Evolutionary conservation across 2,329 filamentous ascomycete species (phyloP).

Genomic region (Colletotrichum somersetense): DNA sequence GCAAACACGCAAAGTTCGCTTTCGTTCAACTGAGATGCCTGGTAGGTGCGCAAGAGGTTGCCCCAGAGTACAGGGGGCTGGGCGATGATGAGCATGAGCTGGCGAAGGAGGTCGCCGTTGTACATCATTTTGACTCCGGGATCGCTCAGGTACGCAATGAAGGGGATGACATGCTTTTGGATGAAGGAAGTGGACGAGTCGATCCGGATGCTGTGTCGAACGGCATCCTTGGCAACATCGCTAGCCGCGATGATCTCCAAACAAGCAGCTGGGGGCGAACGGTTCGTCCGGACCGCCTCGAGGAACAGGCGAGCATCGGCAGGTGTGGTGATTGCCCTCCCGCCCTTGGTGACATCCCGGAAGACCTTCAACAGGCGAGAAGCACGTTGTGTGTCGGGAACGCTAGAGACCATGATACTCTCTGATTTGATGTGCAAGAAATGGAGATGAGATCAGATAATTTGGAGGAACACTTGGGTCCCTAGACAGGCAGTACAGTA

Average conservation of each 20-base stretch:
- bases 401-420: constrained; percentile 5
- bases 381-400: constrained; percentile 8
- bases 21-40: constrained; percentile 49
- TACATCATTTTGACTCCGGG: constrained; percentile 61
- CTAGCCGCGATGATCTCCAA: constrained; percentile 48
- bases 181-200: constrained; percentile 49
- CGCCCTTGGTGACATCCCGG: constrained; percentile 38
- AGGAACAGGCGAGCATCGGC: constrained; percentile 47
- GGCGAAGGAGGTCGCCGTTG: constrained; percentile 62
- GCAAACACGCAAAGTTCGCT: constrained; percentile 54
- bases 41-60: constrained; percentile 51
- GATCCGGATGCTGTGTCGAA: constrained; percentile 46
- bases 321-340: constrained; percentile 17
- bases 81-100: constrained; percentile 60
- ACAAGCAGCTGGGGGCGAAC: constrained; percentile 42
- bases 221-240: constrained; percentile 42
- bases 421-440: not conserved
- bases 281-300: constrained; percentile 43
- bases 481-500: not conserved
- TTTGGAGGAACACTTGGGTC: too few species aligned
- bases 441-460: too few species aligned
- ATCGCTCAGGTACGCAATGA: constrained; percentile 56
- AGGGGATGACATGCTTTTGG: constrained; percentile 47
- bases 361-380: constrained; percentile 42
- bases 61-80: constrained; percentile 68